These are phyloP conservation scores for Flaveria ramosissima DNA, from an alignment of 129 eudicot species.

Conservation along the genomic window DNA sequence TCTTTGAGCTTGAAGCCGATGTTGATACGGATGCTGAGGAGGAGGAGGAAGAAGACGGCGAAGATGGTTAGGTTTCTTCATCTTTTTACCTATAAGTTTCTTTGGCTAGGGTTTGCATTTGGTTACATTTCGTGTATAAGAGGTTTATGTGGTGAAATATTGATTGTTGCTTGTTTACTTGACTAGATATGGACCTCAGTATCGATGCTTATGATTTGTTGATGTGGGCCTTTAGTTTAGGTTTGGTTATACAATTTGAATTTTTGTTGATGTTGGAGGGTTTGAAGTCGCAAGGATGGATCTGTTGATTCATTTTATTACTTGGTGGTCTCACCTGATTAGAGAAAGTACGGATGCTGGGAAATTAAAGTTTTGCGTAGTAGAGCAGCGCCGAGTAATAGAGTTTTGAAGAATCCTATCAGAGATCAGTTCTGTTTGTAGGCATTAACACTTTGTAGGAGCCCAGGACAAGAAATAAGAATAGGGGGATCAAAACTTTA, in stretches of 20 bases:
- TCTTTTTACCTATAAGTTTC: background rate
- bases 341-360: conserved; percentile 3
- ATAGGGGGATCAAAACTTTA: background rate
- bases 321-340: conserved; percentile 4
- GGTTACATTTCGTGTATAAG: too few relatives aligned
- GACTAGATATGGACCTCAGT: conserved; percentile 5
- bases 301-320: background rate
- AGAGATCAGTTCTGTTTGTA: background rate
- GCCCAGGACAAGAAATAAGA: background rate
- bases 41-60: conserved; percentile 89
- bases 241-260: background rate
- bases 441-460: background rate
- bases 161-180: background rate
- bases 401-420: background rate
- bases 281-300: conserved; percentile 4
- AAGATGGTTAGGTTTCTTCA: conserved; percentile 66
- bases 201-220: background rate
- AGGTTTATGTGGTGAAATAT: background rate
- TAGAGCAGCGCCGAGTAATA: too few relatives aligned
- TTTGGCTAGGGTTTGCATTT: too few relatives aligned
- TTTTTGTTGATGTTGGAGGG: background rate
- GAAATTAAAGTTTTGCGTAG: background rate
- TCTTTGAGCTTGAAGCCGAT: conserved; percentile 68
- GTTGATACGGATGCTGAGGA: conserved; percentile 82
- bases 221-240: background rate